Evolutionary conservation across 129 eudicot species (phyloP), one percentile per base, ranked within the genome.

Genomic region (Solidago caesia): DNA sequence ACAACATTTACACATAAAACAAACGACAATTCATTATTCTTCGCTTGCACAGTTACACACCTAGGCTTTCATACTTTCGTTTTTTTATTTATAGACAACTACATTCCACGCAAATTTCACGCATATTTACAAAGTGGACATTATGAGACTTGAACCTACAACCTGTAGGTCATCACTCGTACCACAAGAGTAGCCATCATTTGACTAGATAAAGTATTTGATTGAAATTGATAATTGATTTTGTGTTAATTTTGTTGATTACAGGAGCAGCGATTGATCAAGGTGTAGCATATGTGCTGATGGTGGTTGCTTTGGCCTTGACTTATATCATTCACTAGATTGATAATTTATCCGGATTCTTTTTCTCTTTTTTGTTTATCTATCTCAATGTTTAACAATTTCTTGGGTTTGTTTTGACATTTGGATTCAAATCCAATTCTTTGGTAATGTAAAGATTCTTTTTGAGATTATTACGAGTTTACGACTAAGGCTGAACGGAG

Each of bases 271-370:
- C 94, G 15, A 78, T 91, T 62, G 94, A 91, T 16, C 97, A 91
- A 86, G 91, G 91, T 41, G 83, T 91, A 68, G 97, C 97, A 7
- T 88, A 86, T 78, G 79, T 91, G 81, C 68, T 91, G 75, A 85
- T 91, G 97, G 83, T 91, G 78, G 75, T 91, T 67, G 97, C 97
- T 62, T 84, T 91, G 94, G 97, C 93, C 8, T 59, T 91, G 44
- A 91, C 97, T 77, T 91, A 91, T 70, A 80, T 91, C 70, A 78
- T 91, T 81, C 97, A 91, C 74, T 91, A 77, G 87, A 26, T 44
- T 65, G 57, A 27, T 68, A 13, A 71, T 67, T 13, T 48, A 39
- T 75, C 51, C 60, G 44, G 49, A 57, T 48, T 46, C 8, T 60
- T 64, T 8, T 51, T 44, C 14, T 59, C 56, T 11, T 11, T 51